Evolutionary conservation across 2,329 filamentous ascomycete species (phyloP).

Genomic region (Trichoderma koningiopsis): DNA sequence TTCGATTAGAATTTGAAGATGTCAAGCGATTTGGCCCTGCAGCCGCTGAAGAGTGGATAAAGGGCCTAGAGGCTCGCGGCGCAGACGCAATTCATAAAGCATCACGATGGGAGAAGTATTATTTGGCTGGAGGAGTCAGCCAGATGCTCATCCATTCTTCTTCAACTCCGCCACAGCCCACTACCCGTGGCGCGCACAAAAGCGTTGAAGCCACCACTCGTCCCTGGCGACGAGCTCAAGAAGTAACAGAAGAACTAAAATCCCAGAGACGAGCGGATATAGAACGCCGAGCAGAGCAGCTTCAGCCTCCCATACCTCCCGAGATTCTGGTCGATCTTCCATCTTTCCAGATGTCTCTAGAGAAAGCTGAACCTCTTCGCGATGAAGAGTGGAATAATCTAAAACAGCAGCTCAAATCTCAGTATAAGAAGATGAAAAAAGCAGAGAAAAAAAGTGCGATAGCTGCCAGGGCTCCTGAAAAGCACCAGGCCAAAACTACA

Average conservation of each 20-base stretch:
- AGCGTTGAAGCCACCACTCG: neutral
- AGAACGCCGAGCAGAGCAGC: constrained; percentile 65
- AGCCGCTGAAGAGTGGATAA: constrained; percentile 75
- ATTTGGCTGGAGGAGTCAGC: constrained; percentile 47
- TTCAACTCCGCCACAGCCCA: constrained; percentile 5
- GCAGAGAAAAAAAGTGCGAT: constrained; percentile 48
- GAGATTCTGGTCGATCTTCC: constrained; percentile 68
- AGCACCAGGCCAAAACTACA: constrained; percentile 28
- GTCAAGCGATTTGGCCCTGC: constrained; percentile 68
- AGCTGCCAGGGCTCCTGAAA: constrained; percentile 41
- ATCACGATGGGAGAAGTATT: constrained; percentile 76
- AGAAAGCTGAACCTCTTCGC: constrained; percentile 68
- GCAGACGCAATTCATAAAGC: constrained; percentile 62
- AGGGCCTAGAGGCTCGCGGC: constrained; percentile 68
- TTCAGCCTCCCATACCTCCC: constrained; percentile 66
- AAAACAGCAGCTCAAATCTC: constrained; percentile 66
- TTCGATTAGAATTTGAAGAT: constrained; percentile 63
- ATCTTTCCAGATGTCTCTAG: constrained; percentile 72
- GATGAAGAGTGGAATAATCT: constrained; percentile 71
- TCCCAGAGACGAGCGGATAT: constrained; percentile 68
- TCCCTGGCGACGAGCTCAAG: constrained; percentile 50
- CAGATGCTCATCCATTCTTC: constrained; percentile 39
- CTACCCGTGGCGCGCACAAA: neutral
- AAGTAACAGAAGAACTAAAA: constrained; percentile 66
- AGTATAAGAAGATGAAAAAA: constrained; percentile 66